These are phyloP conservation scores for Paxillus rubicundulus DNA, from an alignment of 768 basidiomycete species.

Conservation along the genomic window DNA sequence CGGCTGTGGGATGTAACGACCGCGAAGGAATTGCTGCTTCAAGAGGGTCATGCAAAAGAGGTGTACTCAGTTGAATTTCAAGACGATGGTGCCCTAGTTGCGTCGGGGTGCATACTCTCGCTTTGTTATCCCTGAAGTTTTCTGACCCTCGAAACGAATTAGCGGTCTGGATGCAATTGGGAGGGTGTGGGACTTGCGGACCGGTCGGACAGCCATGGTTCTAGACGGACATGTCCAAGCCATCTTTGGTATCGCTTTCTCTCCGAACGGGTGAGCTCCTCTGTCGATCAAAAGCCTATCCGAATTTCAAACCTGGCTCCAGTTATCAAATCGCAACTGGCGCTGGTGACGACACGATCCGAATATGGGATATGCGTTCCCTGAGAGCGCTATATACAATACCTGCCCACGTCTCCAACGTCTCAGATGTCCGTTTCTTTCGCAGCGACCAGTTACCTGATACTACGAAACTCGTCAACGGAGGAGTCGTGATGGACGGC, in stretches of 20 bases:
- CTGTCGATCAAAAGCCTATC: background rate
- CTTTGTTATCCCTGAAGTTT: background rate
- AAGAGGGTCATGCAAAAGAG: conserved; percentile 97
- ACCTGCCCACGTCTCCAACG: conserved; percentile 92
- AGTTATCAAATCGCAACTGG: conserved; percentile 98
- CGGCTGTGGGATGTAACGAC: conserved; percentile 91
- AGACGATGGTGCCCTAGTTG: conserved; percentile 87
- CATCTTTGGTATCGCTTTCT: conserved; percentile 88
- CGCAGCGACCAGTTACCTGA: conserved; percentile 50
- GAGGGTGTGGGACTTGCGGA: conserved; percentile 94
- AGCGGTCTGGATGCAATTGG: conserved; percentile 97
- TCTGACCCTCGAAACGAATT: background rate
- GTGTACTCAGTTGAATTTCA: conserved; percentile 97
- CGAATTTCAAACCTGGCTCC: conserved; percentile 12
- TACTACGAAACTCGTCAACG: conserved; percentile 38
- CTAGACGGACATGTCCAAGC: conserved; percentile 95
- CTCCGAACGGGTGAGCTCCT: conserved; percentile 84
- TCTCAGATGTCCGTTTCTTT: conserved; percentile 96
- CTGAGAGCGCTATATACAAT: conserved; percentile 93
- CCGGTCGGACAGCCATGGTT: conserved; percentile 95
- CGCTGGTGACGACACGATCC: conserved; percentile 94
- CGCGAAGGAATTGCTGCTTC: conserved; percentile 76
- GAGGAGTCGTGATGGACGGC: conserved; percentile 52
- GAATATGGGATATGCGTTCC: conserved; percentile 97
- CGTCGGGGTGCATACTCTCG: conserved; percentile 71